Conservation (phyloP, 148 eudicot genomes). For the Vaccinium macrocarpon region DNA sequence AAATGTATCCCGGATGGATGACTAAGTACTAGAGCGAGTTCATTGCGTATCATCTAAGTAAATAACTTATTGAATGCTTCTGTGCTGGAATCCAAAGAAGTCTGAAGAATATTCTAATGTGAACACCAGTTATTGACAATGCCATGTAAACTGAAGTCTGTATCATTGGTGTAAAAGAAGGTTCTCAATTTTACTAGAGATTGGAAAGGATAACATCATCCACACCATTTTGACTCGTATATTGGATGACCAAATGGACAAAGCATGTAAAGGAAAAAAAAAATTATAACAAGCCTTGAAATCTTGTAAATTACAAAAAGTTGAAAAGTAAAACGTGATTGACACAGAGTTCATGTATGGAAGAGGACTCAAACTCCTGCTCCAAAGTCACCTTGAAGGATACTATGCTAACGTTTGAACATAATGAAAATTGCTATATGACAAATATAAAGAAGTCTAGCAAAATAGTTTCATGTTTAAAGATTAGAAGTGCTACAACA, state of each 20-base stretch:
- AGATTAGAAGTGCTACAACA: background rate
- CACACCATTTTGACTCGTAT: background rate
- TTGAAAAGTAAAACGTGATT: background rate
- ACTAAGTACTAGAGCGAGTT: background rate
- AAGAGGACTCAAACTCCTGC: background rate
- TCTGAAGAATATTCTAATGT: background rate
- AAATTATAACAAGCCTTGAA: background rate
- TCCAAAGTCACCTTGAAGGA: slow-evolving; percentile 1
- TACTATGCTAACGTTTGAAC: background rate
- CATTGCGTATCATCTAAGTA: background rate
- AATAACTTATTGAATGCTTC: background rate
- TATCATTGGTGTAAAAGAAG: background rate
- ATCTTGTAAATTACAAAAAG: background rate
- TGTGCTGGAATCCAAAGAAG: background rate
- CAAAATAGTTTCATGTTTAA: background rate
- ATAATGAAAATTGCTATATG: background rate
- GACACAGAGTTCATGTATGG: background rate
- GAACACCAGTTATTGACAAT: background rate
- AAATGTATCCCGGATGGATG: background rate
- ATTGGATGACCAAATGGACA: background rate
- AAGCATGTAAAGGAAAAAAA: background rate
- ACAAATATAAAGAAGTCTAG: background rate
- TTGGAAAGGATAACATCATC: background rate
- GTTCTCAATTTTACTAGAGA: background rate
- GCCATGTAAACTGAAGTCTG: background rate